Evolutionary conservation across 148 eudicot genomes (phyloP).

Genomic region (Spergularia bocconei): DNA sequence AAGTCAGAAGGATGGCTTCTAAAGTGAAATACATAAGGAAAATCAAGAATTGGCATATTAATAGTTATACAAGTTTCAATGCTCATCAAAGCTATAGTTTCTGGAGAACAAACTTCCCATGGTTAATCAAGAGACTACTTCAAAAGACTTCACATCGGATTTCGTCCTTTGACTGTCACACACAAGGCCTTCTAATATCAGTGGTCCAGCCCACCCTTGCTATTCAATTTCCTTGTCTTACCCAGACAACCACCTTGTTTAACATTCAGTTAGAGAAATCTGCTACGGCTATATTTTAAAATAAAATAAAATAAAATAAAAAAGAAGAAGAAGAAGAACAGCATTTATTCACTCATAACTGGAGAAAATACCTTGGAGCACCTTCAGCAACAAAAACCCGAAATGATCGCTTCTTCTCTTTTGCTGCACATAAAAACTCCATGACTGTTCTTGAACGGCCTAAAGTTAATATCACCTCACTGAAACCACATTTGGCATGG

Average conservation of each 20-base stretch:
- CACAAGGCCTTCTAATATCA: neutral
- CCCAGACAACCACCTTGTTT: neutral
- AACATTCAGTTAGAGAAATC: neutral
- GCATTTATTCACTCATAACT: neutral
- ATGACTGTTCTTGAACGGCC: constrained; percentile 92
- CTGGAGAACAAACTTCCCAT: neutral
- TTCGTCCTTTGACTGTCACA: neutral
- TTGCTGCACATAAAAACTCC: constrained; percentile 97
- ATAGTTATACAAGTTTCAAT: neutral
- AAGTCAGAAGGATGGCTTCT: neutral
- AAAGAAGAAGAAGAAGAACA: no score
- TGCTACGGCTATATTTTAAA: neutral
- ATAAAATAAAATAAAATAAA: no score
- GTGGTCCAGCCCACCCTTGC: neutral
- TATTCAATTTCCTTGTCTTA: neutral
- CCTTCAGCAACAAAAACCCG: constrained; percentile 98
- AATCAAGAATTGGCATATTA: neutral
- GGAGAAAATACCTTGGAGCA: constrained; percentile 74
- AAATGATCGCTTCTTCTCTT: constrained; percentile 91
- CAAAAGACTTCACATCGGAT: neutral
- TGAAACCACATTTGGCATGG: constrained; percentile 36
- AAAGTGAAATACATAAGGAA: neutral
- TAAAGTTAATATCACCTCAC: constrained; percentile 95
- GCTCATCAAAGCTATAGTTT: neutral
- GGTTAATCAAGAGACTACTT: neutral